Evolutionary conservation across 441 rosid genomes (phyloP).

Genomic region (Melastoma candidum): DNA sequence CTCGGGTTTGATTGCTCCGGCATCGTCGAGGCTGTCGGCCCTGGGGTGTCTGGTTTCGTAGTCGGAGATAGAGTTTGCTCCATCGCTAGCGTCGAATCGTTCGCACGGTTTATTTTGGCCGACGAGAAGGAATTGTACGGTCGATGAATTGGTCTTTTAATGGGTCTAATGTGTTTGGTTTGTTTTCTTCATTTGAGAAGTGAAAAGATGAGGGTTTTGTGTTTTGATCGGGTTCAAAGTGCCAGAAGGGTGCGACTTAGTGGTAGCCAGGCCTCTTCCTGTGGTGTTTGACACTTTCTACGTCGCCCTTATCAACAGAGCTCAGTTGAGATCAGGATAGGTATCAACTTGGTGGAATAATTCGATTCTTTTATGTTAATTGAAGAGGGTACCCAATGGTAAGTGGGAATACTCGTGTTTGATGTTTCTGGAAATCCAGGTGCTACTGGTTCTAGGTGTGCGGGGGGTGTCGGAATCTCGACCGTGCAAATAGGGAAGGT

Average conservation of each 20-base stretch:
- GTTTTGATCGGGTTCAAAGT: conserved; percentile 39
- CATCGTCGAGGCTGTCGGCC: conserved; percentile 50
- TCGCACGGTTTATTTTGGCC: conserved; percentile 67
- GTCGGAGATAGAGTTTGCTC: conserved; percentile 79
- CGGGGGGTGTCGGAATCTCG: conserved; percentile 94
- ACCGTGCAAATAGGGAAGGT: conserved; percentile 91
- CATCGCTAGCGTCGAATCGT: conserved; percentile 52
- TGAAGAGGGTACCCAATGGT: too few species aligned
- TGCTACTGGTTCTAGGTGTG: conserved; percentile 87
- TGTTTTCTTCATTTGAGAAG: background rate
- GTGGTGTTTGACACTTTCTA: conserved; percentile 93
- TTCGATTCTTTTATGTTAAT: background rate
- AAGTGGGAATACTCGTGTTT: background rate
- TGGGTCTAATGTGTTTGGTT: background rate
- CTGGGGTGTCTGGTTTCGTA: conserved; percentile 46
- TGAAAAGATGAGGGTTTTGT: background rate
- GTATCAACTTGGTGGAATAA: conserved; percentile 17
- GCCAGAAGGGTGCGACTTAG: conserved; percentile 72
- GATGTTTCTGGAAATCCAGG: conserved; percentile 27
- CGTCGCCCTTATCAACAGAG: conserved; percentile 87
- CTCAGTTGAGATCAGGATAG: conserved; percentile 60
- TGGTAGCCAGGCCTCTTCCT: conserved; percentile 79
- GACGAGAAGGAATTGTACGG: conserved; percentile 59
- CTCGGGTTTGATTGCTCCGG: conserved; percentile 96
- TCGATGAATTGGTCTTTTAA: background rate